These are phyloP conservation scores for Pyrenophora teres DNA, from an alignment of 2,329 filamentous ascomycete genomes.

Conservation along the genomic window DNA sequence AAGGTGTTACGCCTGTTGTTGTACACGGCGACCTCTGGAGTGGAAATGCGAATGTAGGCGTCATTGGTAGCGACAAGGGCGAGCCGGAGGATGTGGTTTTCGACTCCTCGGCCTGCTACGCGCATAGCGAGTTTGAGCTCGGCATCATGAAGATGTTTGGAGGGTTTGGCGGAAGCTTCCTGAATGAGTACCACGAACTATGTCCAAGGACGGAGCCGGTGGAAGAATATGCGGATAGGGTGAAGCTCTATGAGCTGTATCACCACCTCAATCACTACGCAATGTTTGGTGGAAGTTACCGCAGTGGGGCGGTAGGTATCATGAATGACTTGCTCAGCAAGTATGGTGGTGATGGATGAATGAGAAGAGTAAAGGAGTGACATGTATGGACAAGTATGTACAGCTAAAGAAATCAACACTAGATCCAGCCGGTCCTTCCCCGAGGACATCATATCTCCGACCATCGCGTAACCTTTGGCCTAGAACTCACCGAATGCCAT, in stretches of 20 bases:
- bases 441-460: neutral
- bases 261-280: conserved; percentile 90
- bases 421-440: too few relatives aligned
- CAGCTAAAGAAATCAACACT: neutral
- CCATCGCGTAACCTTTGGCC: neutral
- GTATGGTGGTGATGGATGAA: conserved; percentile 57
- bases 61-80: conserved; percentile 57
- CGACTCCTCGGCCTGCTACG: conserved; percentile 81
- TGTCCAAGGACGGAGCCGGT: conserved; percentile 80
- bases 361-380: neutral
- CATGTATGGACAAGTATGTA: conserved; percentile 10
- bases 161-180: conserved; percentile 74
- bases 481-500: neutral
- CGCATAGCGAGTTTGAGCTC: conserved; percentile 85
- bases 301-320: conserved; percentile 74
- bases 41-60: conserved; percentile 75
- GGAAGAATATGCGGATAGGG: conserved; percentile 82
- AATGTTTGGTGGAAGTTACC: conserved; percentile 82
- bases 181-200: conserved; percentile 74
- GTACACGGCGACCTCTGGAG: conserved; percentile 95
- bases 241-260: conserved; percentile 84
- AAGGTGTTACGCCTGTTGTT: conserved; percentile 73
- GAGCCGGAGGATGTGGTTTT: conserved; percentile 82
- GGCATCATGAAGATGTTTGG: conserved; percentile 98
- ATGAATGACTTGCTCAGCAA: conserved; percentile 76